Evolutionary conservation across 2,329 filamentous ascomycete species (phyloP).

Genomic region (Penicillium crustosum): DNA sequence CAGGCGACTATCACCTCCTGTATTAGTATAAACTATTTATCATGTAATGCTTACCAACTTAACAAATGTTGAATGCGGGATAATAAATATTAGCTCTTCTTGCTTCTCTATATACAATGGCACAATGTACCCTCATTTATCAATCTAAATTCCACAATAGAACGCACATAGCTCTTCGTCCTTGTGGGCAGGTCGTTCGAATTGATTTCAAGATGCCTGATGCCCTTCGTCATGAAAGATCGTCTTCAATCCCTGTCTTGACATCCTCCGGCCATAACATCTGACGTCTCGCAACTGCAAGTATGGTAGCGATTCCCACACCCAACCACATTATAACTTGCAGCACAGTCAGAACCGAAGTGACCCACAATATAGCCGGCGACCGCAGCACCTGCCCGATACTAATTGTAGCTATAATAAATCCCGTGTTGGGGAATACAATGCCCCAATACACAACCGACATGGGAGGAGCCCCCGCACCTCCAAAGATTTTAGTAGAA

Average conservation of each 20-base stretch:
- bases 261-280: not conserved
- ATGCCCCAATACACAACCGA: constrained; percentile 23
- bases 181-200: not conserved
- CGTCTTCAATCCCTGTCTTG: not conserved
- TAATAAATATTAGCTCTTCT: not conserved
- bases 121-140: not conserved
- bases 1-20: too few species aligned
- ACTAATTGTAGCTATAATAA: constrained; percentile 44
- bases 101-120: not conserved
- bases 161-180: not conserved
- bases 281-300: not conserved
- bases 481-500: not conserved
- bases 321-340: constrained; percentile 1
- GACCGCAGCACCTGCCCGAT: constrained; percentile 33
- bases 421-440: constrained; percentile 46
- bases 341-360: not conserved
- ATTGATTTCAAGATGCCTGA: too few species aligned
- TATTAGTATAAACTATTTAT: too few species aligned
- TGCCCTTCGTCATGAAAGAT: not conserved
- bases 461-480: constrained; percentile 3
- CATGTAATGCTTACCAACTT: too few species aligned
- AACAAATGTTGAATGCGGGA: not conserved
- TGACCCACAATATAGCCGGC: not conserved
- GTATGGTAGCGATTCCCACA: not conserved
- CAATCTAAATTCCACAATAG: not conserved